Evolutionary conservation across 305 asterid species (phyloP).

Genomic region (Andrographis paniculata): DNA sequence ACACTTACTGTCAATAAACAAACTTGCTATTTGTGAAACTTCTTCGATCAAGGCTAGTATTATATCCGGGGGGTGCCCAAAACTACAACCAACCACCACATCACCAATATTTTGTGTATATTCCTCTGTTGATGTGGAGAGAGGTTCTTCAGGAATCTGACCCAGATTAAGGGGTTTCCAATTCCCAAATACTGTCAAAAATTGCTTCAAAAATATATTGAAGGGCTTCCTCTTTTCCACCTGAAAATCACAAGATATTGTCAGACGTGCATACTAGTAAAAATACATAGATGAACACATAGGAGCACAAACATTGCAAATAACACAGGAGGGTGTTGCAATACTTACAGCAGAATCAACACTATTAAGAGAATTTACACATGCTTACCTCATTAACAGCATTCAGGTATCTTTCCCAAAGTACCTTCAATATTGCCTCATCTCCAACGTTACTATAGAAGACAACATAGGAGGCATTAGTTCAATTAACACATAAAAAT

Average conservation of each 20-base stretch:
- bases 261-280: constrained; percentile 4
- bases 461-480: constrained; percentile 16
- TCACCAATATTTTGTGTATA: constrained; percentile 35
- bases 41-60: constrained; percentile 54
- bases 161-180: constrained; percentile 74
- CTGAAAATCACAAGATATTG: constrained; percentile 36
- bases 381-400: constrained; percentile 65
- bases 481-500: no score
- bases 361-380: constrained; percentile 7
- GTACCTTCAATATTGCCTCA: constrained; percentile 74
- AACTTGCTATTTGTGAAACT: constrained; percentile 43
- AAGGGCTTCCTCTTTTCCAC: constrained; percentile 65
- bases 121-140: constrained; percentile 23
- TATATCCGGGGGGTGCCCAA: constrained; percentile 89
- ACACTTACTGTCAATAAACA: constrained; percentile 73
- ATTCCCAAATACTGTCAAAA: constrained; percentile 46
- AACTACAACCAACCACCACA: constrained; percentile 75
- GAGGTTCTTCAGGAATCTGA: constrained; percentile 41
- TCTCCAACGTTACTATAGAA: constrained; percentile 76
- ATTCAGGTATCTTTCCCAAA: constrained; percentile 58
- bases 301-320: constrained; percentile 6
- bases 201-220: constrained; percentile 78
- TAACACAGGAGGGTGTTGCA: no score
- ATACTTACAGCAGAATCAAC: no score
- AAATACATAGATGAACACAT: not conserved